Evolutionary conservation across 257 asterid species (phyloP).

Genomic region (Verbena officinalis): DNA sequence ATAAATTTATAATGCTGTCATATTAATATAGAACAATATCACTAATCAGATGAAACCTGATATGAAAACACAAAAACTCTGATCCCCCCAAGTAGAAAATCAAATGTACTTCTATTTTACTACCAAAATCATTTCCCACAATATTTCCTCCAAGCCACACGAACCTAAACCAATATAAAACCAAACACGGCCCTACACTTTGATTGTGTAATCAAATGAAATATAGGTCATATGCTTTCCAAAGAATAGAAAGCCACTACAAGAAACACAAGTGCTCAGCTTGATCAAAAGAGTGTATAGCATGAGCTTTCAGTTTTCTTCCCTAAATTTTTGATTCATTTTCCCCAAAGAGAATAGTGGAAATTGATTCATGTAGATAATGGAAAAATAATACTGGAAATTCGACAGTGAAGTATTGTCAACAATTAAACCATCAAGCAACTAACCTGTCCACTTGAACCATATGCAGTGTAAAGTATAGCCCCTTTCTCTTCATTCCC

Average conservation of each 20-base stretch:
- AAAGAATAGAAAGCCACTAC: neutral
- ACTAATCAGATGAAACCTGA: too few species aligned
- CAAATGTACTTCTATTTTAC: too few species aligned
- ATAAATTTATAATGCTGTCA: too few species aligned
- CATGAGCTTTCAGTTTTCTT: neutral
- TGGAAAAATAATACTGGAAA: neutral
- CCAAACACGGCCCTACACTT: too few species aligned
- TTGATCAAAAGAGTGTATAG: neutral
- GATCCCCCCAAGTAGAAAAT: too few species aligned
- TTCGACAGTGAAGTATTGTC: neutral
- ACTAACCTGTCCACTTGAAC: slow-evolving; percentile 89
- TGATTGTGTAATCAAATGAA: neutral
- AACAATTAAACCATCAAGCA: neutral
- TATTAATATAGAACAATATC: too few species aligned
- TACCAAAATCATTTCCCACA: too few species aligned
- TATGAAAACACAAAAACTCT: too few species aligned
- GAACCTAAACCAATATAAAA: too few species aligned
- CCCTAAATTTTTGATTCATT: neutral
- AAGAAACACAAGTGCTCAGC: slow-evolving; percentile 1
- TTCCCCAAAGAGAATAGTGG: neutral
- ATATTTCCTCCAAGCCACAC: too few species aligned
- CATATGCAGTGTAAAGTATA: slow-evolving; percentile 77
- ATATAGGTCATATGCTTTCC: neutral
- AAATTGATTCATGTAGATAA: slow-evolving; percentile 13
- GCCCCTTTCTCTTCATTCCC: slow-evolving; percentile 90